Conservation (phyloP, 164 flowering plant genomes). For the Chimonanthus praecox region DNA sequence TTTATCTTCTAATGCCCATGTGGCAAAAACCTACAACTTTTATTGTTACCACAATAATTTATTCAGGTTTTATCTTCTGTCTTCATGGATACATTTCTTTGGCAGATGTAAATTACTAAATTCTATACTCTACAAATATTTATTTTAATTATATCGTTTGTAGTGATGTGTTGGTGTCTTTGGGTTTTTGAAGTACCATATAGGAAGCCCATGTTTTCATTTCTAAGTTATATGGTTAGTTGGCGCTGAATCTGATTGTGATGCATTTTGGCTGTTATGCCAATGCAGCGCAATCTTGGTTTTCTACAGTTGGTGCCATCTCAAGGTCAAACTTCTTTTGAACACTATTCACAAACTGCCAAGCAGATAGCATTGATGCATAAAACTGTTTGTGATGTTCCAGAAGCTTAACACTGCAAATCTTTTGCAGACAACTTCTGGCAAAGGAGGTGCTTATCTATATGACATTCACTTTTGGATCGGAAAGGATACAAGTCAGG, state of each 20-base stretch:
- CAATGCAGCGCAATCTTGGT: neutral
- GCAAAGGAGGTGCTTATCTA: constrained; percentile 76
- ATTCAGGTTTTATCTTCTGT: neutral
- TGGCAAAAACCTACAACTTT: neutral
- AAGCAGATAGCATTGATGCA: neutral
- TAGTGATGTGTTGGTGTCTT: neutral
- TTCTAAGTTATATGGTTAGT: neutral
- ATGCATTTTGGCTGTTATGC: neutral
- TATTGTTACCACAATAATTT: neutral
- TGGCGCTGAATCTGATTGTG: neutral
- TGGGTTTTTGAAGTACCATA: neutral
- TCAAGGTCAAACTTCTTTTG: neutral
- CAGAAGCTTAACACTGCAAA: neutral
- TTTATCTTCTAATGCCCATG: too few species aligned
- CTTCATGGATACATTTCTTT: neutral
- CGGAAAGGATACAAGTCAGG: constrained; percentile 98
- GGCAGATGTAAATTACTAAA: too few species aligned
- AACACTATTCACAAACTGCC: neutral
- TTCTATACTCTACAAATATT: neutral
- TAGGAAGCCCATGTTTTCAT: neutral
- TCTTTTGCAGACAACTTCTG: constrained; percentile 62
- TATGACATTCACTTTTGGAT: constrained; percentile 96
- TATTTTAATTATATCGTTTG: neutral
- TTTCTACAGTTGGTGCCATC: neutral
- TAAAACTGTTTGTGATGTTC: neutral